Evolutionary conservation across 2,329 filamentous ascomycete genomes (phyloP).

Genomic region (Colletotrichum higginsianum): DNA sequence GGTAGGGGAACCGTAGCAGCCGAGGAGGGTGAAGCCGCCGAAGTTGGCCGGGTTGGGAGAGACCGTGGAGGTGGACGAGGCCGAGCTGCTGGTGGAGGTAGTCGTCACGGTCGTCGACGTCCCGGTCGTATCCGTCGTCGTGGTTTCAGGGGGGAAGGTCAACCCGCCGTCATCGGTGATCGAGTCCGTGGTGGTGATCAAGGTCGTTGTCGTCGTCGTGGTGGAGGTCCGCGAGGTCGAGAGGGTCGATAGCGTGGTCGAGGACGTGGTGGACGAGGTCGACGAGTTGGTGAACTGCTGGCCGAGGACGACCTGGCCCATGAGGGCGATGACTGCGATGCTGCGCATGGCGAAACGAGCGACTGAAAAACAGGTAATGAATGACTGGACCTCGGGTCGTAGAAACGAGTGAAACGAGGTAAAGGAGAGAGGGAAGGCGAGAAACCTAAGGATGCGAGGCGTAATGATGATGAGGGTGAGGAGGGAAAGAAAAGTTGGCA

Average conservation of each 20-base stretch:
- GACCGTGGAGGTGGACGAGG: neutral
- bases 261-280: neutral
- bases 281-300: conserved; percentile 22
- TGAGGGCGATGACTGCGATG: conserved; percentile 17
- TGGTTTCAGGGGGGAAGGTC: too few relatives aligned
- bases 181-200: too few relatives aligned
- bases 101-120: too few relatives aligned
- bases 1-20: conserved; percentile 48
- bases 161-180: too few relatives aligned
- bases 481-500: conserved; percentile 16
- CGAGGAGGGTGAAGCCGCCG: conserved; percentile 46
- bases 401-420: conserved; percentile 41
- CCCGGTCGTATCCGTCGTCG: too few relatives aligned
- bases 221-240: too few relatives aligned
- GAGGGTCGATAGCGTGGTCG: too few relatives aligned
- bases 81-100: neutral
- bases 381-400: conserved; percentile 40
- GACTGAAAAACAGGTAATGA: conserved; percentile 38
- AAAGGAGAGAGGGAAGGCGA: conserved; percentile 26
- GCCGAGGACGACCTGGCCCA: conserved; percentile 28
- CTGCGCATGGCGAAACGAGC: conserved; percentile 34
- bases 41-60: conserved; percentile 36
- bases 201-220: too few relatives aligned
- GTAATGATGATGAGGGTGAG: conserved; percentile 40
- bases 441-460: conserved; percentile 35